Evolutionary conservation across 306 rosid species (phyloP), one percentile per base, ranked within the genome.

Genomic region (Corylus avellana): DNA sequence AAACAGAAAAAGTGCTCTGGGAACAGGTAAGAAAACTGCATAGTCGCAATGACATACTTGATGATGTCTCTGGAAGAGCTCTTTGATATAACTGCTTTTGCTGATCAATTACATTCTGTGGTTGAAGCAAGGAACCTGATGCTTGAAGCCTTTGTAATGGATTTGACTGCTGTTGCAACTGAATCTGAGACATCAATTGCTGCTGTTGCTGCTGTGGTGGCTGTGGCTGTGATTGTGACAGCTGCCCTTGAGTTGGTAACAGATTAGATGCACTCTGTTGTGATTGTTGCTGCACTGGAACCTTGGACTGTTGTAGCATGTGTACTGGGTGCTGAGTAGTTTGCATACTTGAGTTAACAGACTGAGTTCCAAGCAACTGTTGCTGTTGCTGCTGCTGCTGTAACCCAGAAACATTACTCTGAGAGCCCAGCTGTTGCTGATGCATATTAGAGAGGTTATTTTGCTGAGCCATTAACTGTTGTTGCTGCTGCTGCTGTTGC

Each of bases 81-180:
- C 93, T 95, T 74, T 91, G 98, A 85, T 90, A 90, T 59, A 90
- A 53, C 59, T 90, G 97, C 78, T 92, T 92, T 79, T 86, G 97
- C 66, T 85, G 97, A 86, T 94, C 98, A 82, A 89, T 86, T 69
- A 84, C 89, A 75, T 84, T 91, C 79, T 83, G 94, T 55, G 90
- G 84, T 83, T 91, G 96, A 89, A 85, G 92, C 83, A 92, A 84
- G 78, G 97, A 77, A 66, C 89, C 88, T 7, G 97, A 42, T 12
- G 73, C 82, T 83, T 91, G 98, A 72, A 92, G 84, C 84, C 97
- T 93, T 78, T 91, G 91, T 32, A 91, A 84, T 51, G 85, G 74
- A 83, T 88, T 91, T 46, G 88, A 86, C 85, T 90, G 97, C 84
- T 88, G 97, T 77, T 87, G 98, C 85, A 90, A 80, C 48, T 89